phyloP scores from a whole-genome alignment of 2,329 filamentous ascomycete species.

The Talaromyces sp. region DNA sequence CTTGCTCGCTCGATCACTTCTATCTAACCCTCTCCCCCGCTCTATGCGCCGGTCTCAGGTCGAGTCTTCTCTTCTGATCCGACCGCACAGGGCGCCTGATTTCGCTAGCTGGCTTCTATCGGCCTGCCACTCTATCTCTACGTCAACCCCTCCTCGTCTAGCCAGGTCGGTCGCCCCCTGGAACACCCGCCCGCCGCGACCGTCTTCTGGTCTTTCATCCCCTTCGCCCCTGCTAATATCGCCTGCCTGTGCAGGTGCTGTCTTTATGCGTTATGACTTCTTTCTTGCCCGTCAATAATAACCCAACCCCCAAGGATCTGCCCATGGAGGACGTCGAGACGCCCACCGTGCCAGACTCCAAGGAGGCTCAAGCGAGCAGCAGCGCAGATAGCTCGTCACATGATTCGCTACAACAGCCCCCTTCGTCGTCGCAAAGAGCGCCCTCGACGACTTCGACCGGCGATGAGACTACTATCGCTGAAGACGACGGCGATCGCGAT shows the following conservation, averaged over 20 bases:
- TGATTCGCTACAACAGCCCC: slow-evolving; percentile 21
- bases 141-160: not conserved
- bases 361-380: slow-evolving; percentile 17
- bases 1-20: slow-evolving; percentile 11
- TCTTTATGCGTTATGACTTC: slow-evolving; percentile 41
- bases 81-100: not conserved
- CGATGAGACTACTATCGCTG: slow-evolving; percentile 69
- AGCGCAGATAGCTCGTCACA: slow-evolving; percentile 37
- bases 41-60: not conserved
- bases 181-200: not conserved
- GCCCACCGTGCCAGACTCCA: slow-evolving; percentile 45
- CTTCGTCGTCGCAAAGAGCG: slow-evolving; percentile 26
- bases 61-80: not conserved
- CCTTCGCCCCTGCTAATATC: not conserved
- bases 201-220: not conserved
- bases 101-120: not conserved
- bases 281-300: slow-evolving; percentile 58
- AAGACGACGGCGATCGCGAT: slow-evolving; percentile 62
- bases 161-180: not conserved
- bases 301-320: slow-evolving; percentile 33
- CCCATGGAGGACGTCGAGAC: slow-evolving; percentile 48
- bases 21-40: slow-evolving; percentile 11
- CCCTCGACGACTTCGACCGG: slow-evolving; percentile 42
- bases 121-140: not conserved
- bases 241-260: not conserved